Conservation (phyloP, 192 early-diverging fungal genomes). For the Coemansia sp. region DNA sequence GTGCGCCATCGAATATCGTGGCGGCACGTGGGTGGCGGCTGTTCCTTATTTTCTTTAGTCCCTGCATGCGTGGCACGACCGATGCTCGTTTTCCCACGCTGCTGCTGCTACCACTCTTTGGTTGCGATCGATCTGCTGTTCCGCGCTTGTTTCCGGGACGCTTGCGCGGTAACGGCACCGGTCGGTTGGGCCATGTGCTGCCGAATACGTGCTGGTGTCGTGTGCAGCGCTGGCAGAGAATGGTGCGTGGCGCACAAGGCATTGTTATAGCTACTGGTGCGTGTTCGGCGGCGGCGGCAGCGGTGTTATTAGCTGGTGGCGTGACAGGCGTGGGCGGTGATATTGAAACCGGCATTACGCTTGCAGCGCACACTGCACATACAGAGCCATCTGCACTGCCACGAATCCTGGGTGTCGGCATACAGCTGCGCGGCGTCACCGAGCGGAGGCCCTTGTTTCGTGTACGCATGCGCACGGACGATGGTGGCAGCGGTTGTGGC, state of each 20-base stretch:
- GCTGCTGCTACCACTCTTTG: neutral
- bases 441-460: constrained; percentile 43
- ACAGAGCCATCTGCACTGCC: neutral
- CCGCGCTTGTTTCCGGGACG: constrained; percentile 8
- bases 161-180: constrained; percentile 8
- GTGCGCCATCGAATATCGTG: constrained; percentile 42
- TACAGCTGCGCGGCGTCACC: constrained; percentile 33
- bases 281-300: neutral
- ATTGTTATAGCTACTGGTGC: neutral
- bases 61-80: neutral
- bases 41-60: neutral
- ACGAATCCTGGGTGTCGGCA: constrained; percentile 6
- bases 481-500: neutral
- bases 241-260: neutral
- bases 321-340: neutral
- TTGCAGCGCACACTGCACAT: constrained; percentile 18
- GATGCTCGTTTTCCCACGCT: too few species aligned
- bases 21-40: neutral
- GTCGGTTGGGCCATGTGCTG: constrained; percentile 41
- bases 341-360: neutral
- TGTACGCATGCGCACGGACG: constrained; percentile 24
- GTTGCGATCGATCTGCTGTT: too few species aligned
- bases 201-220: constrained; percentile 39
- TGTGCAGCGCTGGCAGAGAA: constrained; percentile 28
- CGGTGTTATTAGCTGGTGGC: neutral